Percentiles rank a stretch among this genome's conserved stretches.
Conservation (phyloP, 2,329 filamentous ascomycete species). For the Epicoccum nigrum region DNA sequence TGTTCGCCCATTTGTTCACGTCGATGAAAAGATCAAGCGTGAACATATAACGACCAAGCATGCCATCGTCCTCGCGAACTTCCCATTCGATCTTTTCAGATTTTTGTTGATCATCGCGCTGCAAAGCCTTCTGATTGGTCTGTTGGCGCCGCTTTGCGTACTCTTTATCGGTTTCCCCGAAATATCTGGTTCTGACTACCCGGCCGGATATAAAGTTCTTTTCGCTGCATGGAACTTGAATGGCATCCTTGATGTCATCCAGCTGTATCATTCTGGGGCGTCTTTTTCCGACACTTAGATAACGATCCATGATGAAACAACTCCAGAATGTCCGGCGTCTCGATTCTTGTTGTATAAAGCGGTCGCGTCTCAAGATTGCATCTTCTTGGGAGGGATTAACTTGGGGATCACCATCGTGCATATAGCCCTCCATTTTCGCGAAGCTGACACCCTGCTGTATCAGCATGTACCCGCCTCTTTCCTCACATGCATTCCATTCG, state of each 20-base stretch:
- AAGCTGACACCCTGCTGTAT: constrained; percentile 65
- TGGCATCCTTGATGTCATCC: constrained; percentile 59
- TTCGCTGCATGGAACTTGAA: constrained; percentile 72
- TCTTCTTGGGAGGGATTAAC: constrained; percentile 27
- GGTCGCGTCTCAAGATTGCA: constrained; percentile 39
- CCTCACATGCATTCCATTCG: constrained; percentile 71
- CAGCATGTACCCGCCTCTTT: constrained; percentile 69
- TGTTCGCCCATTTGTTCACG: constrained; percentile 64
- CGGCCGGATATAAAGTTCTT: constrained; percentile 67
- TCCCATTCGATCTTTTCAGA: constrained; percentile 52
- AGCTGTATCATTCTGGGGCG: constrained; percentile 65
- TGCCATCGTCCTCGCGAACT: constrained; percentile 56
- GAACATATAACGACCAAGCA: constrained; percentile 59
- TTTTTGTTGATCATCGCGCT: too few relatives aligned
- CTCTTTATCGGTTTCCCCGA: constrained; percentile 26
- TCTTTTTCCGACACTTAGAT: constrained; percentile 69
- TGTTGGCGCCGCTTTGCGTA: constrained; percentile 20
- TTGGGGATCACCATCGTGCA: constrained; percentile 35
- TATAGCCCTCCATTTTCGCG: constrained; percentile 54
- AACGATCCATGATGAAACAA: constrained; percentile 73
- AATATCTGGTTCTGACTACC: constrained; percentile 56
- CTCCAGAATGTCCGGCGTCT: constrained; percentile 75
- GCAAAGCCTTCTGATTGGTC: constrained; percentile 7
- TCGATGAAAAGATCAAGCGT: constrained; percentile 62
- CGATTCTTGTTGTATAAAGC: constrained; percentile 67